Evolutionary conservation across 2,329 filamentous ascomycete species (phyloP), one percentile per base, ranked within the genome.

Genomic region (Aspergillus carbonarius): DNA sequence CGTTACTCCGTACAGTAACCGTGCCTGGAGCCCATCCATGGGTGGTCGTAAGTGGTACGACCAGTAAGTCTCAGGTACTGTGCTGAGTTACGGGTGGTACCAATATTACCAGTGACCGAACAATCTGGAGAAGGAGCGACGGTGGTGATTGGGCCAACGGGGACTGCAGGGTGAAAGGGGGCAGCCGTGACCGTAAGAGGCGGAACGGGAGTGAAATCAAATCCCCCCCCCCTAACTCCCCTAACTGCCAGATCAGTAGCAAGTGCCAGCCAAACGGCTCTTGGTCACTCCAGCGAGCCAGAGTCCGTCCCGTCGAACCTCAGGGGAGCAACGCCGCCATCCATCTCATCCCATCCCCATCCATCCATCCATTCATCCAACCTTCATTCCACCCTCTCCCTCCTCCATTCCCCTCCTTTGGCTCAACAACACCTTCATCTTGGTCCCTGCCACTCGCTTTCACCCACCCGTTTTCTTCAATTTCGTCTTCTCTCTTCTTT

Each of bases 81-180:
- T n/a, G 7, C 30, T 32, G 13, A 13, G 23, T 30, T 17, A 25
- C 49, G 23, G 5, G 37, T 20, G n/a, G 37, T 44, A 54, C 51
- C 51, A 44, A 34, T 23, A 44, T 44, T 44, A 54, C 51, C 49
- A 40, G 32, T 12, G 17, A 32, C 15, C 18, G 51, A 44, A 42
- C 39, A 54, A 37, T 62, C 65, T 65, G 64, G 66, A 63, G 65
- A 62, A 63, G 39, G 7, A 51, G 58, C 18, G 50, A 50, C 54
- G 57, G 50, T 55, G 56, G 63, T 72, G 68, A 68, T 70, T 70
- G 67, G 68, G 44, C 39, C 9, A 13, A 12, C 5, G 8, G 51
- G 60, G 37, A 51, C 30, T 61, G 53, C 34, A 59, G 56, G 66
- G 61, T 60, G 63, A 66, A 71, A 70, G 63, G 66, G 68, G 68